Conservation (phyloP, 2,329 filamentous ascomycete genomes). For the Coniochaeta pulveracea region DNA sequence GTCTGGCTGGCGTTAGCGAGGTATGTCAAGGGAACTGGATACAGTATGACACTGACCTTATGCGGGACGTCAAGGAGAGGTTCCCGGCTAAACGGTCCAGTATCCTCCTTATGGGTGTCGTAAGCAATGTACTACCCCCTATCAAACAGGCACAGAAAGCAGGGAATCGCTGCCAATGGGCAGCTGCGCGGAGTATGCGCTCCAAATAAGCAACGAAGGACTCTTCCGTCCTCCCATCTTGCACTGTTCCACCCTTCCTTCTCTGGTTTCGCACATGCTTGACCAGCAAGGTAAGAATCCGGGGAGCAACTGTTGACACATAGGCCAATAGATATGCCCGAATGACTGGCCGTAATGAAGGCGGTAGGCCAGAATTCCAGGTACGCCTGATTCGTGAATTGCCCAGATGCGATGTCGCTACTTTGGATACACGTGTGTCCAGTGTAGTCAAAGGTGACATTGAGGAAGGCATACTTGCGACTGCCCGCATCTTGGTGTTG, state of each 20-base stretch:
- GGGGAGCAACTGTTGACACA: slow-evolving; percentile 44
- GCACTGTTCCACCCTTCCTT: slow-evolving; percentile 14
- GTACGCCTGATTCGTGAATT: not conserved
- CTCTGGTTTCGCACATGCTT: slow-evolving; percentile 26
- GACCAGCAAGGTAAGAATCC: slow-evolving; percentile 41
- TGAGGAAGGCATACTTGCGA: too few relatives aligned
- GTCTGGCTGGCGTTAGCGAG: slow-evolving; percentile 21
- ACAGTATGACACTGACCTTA: slow-evolving; percentile 18
- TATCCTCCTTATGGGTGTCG: slow-evolving; percentile 23
- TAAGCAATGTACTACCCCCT: slow-evolving; percentile 49
- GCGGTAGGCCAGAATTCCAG: slow-evolving; percentile 28
- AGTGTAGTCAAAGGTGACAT: too few relatives aligned
- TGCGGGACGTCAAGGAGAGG: slow-evolving; percentile 15
- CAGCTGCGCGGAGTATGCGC: slow-evolving; percentile 35
- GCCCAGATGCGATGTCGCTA: too few relatives aligned
- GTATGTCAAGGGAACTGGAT: not conserved
- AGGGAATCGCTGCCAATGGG: slow-evolving; percentile 46
- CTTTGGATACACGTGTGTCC: too few relatives aligned
- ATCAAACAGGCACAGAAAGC: slow-evolving; percentile 50
- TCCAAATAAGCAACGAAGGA: slow-evolving; percentile 22
- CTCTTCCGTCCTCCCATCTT: slow-evolving; percentile 12
- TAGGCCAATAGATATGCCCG: slow-evolving; percentile 52
- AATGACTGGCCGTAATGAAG: slow-evolving; percentile 40
- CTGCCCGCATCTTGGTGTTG: too few relatives aligned
- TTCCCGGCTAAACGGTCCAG: slow-evolving; percentile 13